phyloP scores from a whole-genome alignment of 2,329 filamentous ascomycete genomes.

The Cercospora sesami region DNA sequence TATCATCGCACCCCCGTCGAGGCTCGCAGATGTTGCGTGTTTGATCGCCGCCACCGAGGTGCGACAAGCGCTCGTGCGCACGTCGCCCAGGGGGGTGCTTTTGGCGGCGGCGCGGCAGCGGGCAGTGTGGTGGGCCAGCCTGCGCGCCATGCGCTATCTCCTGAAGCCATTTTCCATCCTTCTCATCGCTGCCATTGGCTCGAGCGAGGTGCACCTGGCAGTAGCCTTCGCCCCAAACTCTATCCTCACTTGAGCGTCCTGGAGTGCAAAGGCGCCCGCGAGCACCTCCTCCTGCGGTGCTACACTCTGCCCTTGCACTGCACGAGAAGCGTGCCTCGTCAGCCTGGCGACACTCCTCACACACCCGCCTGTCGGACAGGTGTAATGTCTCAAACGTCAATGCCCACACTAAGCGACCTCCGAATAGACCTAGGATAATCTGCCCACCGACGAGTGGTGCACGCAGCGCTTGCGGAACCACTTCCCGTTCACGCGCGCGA shows the following conservation, averaged over 20 bases:
- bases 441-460: conserved; percentile 11
- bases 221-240: not conserved
- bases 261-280: not conserved
- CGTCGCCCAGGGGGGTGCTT: not conserved
- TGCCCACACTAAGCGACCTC: conserved; percentile 19
- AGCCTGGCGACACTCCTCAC: not conserved
- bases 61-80: not conserved
- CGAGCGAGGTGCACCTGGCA: not conserved
- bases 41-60: not conserved
- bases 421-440: not conserved
- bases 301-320: not conserved
- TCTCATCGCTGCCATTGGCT: not conserved
- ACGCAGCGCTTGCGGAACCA: conserved; percentile 5
- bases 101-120: not conserved
- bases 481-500: conserved; percentile 21
- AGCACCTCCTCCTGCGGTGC: not conserved
- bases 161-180: not conserved
- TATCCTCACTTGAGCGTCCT: not conserved
- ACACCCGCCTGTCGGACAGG: conserved; percentile 12
- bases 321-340: not conserved
- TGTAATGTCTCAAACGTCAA: conserved; percentile 24
- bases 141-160: not conserved
- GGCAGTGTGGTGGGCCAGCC: not conserved
- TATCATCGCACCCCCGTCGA: not conserved
- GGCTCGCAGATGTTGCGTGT: not conserved